Evolutionary conservation across 257 asterid genomes (phyloP), one percentile per base, ranked within the genome.

Genomic region (Solanum peruvianum): DNA sequence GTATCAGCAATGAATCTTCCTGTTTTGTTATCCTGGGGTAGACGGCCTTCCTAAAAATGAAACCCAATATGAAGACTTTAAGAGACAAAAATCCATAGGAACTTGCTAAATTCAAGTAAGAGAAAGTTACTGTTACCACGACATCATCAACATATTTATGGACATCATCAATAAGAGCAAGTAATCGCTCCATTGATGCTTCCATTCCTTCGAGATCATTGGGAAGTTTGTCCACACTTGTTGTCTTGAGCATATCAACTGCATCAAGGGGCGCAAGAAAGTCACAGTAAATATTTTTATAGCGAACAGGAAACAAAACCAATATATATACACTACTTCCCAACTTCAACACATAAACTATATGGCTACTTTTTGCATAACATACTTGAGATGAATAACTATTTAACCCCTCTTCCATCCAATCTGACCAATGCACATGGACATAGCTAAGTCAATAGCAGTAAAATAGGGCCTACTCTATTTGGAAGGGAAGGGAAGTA

Each of bases 191-290:
- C 98, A 95, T 95, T n/a, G 99, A 89, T 49, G 95, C 94, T 89
- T 96, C 99, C 98, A 96, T 97, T 89, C 99, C 99, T 89, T 97
- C 99, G 60, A 97, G 90, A 89, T 96, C 99, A 90, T 92, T 93
- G 6, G 99, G 99, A 75, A 97, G 93, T 91, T 95, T 96, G 91
- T 97, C 98, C 62, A 97, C 97, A 66, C 85, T 91, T 71, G 98
- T 93, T 66, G 94, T 94, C 93, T 95, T 95, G 42, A 97, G 97
- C 44, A 95, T 90, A 91, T 95, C 99, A 92, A 92, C 99, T 96
- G 90, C 88, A 85, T n/a, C 49, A 82, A 47, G 71, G 77, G 27
- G 85, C 42, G 29, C 25, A 45, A 84, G 89, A 80, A 84, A 78
- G 85, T 33, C 73, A 25, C 33, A 58, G 35, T 87, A 73, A 89